Conservation (phyloP, 257 asterid species). For the Gentiana dahurica region DNA sequence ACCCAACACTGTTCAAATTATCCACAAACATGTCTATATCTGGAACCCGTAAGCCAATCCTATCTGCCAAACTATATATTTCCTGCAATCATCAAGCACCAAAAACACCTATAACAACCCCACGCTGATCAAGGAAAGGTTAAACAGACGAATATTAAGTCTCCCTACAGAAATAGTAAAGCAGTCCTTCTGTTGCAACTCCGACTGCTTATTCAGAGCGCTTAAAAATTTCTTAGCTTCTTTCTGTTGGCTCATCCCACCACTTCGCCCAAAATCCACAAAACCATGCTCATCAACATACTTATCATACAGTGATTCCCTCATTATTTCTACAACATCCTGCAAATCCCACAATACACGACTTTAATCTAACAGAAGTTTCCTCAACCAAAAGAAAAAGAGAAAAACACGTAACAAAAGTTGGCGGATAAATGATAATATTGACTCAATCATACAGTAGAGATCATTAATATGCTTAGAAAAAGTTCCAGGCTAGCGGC, state of each 20-base stretch:
- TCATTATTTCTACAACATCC: slow-evolving; percentile 97
- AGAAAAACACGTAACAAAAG: no score
- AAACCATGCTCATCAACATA: slow-evolving; percentile 84
- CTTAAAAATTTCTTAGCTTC: slow-evolving; percentile 86
- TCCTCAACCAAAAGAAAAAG: no score
- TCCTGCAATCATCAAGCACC: slow-evolving; percentile 38
- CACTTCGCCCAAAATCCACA: slow-evolving; percentile 93
- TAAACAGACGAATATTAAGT: neutral
- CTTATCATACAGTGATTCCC: slow-evolving; percentile 92
- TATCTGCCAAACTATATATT: slow-evolving; percentile 80
- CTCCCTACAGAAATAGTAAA: slow-evolving; percentile 74
- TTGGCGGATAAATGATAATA: no score
- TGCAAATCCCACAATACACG: slow-evolving; percentile 13
- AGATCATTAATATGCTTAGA: no score
- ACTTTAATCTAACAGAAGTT: no score
- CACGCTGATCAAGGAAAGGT: neutral
- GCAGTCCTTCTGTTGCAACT: slow-evolving; percentile 70
- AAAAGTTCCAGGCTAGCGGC: no score
- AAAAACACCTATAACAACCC: neutral
- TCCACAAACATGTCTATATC: slow-evolving; percentile 82
- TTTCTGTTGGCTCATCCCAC: slow-evolving; percentile 98
- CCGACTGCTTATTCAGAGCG: slow-evolving; percentile 82
- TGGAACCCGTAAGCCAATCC: slow-evolving; percentile 67
- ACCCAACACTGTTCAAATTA: slow-evolving; percentile 71
- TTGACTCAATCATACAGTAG: no score